phyloP scores from a whole-genome alignment of 352 stramenopile genomes.

The Halophytophthora polymorphica region DNA sequence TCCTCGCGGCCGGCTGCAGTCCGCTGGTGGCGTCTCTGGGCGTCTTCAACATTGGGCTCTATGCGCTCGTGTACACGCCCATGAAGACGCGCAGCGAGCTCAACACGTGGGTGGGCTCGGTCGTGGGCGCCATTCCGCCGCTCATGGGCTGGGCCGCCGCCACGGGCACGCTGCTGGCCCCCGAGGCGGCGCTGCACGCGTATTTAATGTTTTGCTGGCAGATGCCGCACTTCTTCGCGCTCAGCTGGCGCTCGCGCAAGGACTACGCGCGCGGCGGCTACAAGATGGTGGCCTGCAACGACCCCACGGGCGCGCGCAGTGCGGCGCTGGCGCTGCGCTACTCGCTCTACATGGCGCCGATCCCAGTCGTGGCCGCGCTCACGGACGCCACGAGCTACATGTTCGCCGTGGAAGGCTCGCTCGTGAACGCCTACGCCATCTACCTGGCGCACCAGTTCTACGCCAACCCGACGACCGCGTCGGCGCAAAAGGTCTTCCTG shows the following conservation, averaged over 20 bases:
- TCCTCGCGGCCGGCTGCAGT: conserved; percentile 93
- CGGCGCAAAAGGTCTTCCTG: conserved; percentile 97
- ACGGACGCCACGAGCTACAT: conserved; percentile 97
- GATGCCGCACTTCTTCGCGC: conserved; percentile 99
- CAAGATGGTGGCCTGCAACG: conserved; percentile 94
- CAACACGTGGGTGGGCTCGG: conserved; percentile 98
- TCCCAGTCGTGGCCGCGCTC: conserved; percentile 92
- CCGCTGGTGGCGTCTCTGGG: conserved; percentile 95
- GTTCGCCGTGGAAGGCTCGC: conserved; percentile 96
- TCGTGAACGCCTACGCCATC: conserved; percentile 95
- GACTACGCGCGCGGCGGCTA: conserved; percentile 92
- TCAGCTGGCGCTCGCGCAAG: conserved; percentile 95
- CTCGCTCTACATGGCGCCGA: conserved; percentile 91
- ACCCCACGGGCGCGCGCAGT: conserved; percentile 91
- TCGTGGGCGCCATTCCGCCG: conserved; percentile 98
- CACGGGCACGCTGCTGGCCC: conserved; percentile 75
- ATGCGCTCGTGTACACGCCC: conserved; percentile 98
- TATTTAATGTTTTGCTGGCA: conserved; percentile 98
- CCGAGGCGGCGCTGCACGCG: conserved; percentile 72
- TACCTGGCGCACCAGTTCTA: conserved; percentile 95
- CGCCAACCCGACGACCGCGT: conserved; percentile 91
- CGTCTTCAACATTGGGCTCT: conserved; percentile 96
- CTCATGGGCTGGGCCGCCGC: conserved; percentile 98
- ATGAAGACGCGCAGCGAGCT: conserved; percentile 95
- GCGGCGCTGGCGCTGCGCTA: conserved; percentile 92